A percentile compares a stretch with the other conserved stretches of the same genome.
Conservation (phyloP, 495 filamentous ascomycete species). For the Daldinia bambusicola region DNA sequence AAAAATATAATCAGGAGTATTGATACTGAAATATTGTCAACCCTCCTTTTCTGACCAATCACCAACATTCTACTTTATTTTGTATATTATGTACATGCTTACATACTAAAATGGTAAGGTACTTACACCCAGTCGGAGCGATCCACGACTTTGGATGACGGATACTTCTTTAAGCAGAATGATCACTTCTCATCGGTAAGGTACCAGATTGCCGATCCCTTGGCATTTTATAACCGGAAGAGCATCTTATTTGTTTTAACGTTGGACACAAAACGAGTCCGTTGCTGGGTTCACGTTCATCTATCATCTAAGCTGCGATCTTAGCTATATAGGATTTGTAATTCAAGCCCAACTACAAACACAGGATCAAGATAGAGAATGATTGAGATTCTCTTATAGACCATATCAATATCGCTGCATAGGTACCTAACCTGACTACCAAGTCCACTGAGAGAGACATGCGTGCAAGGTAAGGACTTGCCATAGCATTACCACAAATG, state of each 20-base stretch:
- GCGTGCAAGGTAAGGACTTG: no score
- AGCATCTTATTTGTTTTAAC: conserved; percentile 32
- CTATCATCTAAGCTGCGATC: conserved; percentile 1
- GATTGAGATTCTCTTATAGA: not conserved
- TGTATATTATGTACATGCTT: no score
- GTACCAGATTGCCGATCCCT: conserved; percentile 31
- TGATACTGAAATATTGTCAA: not conserved
- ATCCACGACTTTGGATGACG: conserved; percentile 36
- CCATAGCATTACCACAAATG: no score
- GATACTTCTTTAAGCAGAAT: conserved; percentile 2
- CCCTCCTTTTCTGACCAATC: conserved; percentile 20
- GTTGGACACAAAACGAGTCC: conserved; percentile 29
- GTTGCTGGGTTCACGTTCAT: conserved; percentile 7
- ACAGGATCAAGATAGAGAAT: not conserved
- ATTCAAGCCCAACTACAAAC: not conserved
- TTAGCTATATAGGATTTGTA: not conserved
- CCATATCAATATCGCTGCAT: no score
- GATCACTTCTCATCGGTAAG: conserved; percentile 26
- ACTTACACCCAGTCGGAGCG: not conserved
- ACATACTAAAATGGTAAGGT: not conserved
- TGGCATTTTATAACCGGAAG: conserved; percentile 29
- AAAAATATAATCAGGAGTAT: no score
- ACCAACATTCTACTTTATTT: not conserved
- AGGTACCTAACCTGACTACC: no score
- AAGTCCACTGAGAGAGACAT: no score